These are phyloP conservation scores for Aspergillus sp. DNA, from an alignment of 2,329 filamentous ascomycete species.

Conservation along the genomic window DNA sequence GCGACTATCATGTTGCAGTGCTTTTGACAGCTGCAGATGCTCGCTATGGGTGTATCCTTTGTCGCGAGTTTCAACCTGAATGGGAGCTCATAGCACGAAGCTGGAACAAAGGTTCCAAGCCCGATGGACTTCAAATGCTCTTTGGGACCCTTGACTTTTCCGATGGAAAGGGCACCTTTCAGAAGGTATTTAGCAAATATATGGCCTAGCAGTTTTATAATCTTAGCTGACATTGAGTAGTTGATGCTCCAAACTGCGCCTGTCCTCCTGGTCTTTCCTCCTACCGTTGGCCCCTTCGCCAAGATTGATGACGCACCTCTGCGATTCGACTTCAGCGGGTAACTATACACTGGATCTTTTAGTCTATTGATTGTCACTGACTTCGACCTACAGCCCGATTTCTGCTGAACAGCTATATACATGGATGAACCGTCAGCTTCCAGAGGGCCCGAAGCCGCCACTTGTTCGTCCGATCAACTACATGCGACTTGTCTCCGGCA, in stretches of 20 bases:
- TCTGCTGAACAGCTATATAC: constrained; percentile 74
- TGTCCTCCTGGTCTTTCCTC: constrained; percentile 82
- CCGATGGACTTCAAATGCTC: constrained; percentile 57
- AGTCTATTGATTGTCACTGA: neutral
- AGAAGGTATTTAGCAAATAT: constrained; percentile 65
- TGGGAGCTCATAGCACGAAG: constrained; percentile 85
- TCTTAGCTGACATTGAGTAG: constrained; percentile 50
- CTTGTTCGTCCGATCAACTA: constrained; percentile 87
- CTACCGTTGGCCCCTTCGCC: constrained; percentile 79
- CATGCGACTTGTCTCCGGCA: constrained; percentile 67
- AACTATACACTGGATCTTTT: constrained; percentile 25
- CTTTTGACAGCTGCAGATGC: constrained; percentile 84
- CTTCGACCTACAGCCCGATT: constrained; percentile 57
- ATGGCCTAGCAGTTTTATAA: neutral
- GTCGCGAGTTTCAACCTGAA: constrained; percentile 88
- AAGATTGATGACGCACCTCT: constrained; percentile 67
- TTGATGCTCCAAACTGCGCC: constrained; percentile 92
- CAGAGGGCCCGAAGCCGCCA: constrained; percentile 74
- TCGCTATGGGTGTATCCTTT: constrained; percentile 82
- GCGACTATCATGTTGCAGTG: constrained; percentile 81
- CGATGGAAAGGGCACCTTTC: constrained; percentile 80
- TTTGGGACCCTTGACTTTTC: constrained; percentile 86
- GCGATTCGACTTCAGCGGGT: constrained; percentile 88
- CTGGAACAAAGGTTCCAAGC: constrained; percentile 82
- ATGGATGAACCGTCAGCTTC: constrained; percentile 78